Evolutionary conservation across 495 filamentous ascomycete genomes (phyloP).

Genomic region (Cetradonia linearis): DNA sequence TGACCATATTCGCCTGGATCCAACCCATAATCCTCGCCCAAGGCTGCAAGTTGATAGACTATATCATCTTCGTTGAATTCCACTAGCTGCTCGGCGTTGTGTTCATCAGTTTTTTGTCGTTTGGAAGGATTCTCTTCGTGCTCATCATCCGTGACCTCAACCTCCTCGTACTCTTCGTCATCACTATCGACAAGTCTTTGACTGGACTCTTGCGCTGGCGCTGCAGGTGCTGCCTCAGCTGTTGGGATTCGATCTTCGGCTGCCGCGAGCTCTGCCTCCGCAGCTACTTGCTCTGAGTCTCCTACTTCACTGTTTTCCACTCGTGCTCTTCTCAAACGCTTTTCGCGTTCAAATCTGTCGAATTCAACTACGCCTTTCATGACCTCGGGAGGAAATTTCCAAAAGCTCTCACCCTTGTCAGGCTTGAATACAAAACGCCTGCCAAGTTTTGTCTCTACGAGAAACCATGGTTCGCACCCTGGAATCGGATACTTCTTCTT

Average conservation of each 20-base stretch:
- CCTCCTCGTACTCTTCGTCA: constrained; percentile 74
- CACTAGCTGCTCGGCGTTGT: constrained; percentile 45
- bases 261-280: constrained; percentile 21
- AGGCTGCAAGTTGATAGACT: constrained; percentile 76
- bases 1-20: constrained; percentile 64
- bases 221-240: constrained; percentile 13
- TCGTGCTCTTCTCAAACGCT: constrained; percentile 34
- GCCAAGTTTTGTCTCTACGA: constrained; percentile 83
- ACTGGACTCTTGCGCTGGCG: constrained; percentile 9
- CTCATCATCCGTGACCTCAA: constrained; percentile 70
- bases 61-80: constrained; percentile 97
- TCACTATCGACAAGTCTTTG: constrained; percentile 28
- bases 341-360: constrained; percentile 45
- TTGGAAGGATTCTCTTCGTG: constrained; percentile 48
- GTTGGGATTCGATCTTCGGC: constrained; percentile 7
- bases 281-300: constrained; percentile 28
- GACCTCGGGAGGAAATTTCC: constrained; percentile 80
- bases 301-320: constrained; percentile 26
- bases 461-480: constrained; percentile 75
- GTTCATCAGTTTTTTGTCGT: constrained; percentile 54
- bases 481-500: constrained; percentile 71
- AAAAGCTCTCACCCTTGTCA: constrained; percentile 76
- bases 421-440: constrained; percentile 82
- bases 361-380: constrained; percentile 69
- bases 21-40: constrained; percentile 69